phyloP scores from a whole-genome alignment of 2,329 filamentous ascomycete species.

The Sarocladium oryzae region DNA sequence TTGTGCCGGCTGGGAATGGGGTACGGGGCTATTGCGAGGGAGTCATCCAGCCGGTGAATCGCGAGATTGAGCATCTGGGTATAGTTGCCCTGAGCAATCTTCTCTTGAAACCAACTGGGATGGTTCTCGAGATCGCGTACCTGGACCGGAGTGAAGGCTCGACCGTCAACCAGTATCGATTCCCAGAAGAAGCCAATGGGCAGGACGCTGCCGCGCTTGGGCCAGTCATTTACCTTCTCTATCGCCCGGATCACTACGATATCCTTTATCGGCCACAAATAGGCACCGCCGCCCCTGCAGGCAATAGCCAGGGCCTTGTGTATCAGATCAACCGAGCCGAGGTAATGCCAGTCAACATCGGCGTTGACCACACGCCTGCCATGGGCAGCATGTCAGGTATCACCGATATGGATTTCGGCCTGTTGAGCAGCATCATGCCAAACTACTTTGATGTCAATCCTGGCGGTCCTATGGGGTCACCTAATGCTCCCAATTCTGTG shows the following conservation, averaged over 20 bases:
- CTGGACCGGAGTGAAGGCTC: slow-evolving; percentile 78
- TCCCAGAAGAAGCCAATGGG: slow-evolving; percentile 48
- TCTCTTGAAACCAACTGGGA: slow-evolving; percentile 69
- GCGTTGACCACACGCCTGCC: slow-evolving; percentile 33
- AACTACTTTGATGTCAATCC: background rate
- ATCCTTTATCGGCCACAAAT: slow-evolving; percentile 68
- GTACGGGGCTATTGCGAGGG: slow-evolving; percentile 63
- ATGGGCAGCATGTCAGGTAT: slow-evolving; percentile 29
- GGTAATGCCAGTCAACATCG: slow-evolving; percentile 38
- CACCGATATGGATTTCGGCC: background rate
- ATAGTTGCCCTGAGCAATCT: slow-evolving; percentile 71
- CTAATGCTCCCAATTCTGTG: slow-evolving; percentile 18
- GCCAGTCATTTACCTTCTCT: slow-evolving; percentile 53
- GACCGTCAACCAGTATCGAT: slow-evolving; percentile 65
- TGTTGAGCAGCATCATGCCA: background rate
- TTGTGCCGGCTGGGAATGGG: slow-evolving; percentile 52
- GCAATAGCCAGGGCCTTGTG: slow-evolving; percentile 26
- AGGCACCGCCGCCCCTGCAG: slow-evolving; percentile 16
- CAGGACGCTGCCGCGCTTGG: slow-evolving; percentile 37
- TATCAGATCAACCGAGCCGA: slow-evolving; percentile 47
- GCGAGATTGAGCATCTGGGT: slow-evolving; percentile 89
- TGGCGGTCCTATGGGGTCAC: background rate
- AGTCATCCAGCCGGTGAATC: slow-evolving; percentile 65
- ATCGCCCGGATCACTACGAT: slow-evolving; percentile 83
- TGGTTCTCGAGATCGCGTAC: slow-evolving; percentile 83